phyloP scores from a whole-genome alignment of 148 eudicot species.

The Vaccinium corymbosum region DNA sequence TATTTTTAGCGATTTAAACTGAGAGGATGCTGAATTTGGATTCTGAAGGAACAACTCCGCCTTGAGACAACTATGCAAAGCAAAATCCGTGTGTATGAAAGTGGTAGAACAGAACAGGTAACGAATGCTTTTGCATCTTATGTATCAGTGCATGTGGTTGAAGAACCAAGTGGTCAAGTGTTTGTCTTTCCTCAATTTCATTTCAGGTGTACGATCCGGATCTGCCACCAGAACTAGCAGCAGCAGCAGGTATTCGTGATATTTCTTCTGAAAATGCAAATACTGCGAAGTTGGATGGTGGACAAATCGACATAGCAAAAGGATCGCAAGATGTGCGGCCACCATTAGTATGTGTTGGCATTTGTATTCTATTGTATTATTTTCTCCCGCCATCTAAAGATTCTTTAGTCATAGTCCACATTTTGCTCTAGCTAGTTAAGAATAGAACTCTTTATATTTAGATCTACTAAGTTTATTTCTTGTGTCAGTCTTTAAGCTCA shows the following conservation, averaged over 20 bases:
- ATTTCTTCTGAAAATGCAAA: conserved; percentile 53
- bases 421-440: not conserved
- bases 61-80: conserved; percentile 87
- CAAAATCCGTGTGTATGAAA: conserved; percentile 81
- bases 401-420: conserved; percentile 10
- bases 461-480: not conserved
- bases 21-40: conserved; percentile 14
- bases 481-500: conserved; percentile 7
- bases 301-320: conserved; percentile 48
- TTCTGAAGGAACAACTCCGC: conserved; percentile 77
- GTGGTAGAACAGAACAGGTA: conserved; percentile 97
- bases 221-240: conserved; percentile 94
- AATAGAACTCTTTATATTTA: not conserved
- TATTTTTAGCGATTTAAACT: conserved; percentile 7
- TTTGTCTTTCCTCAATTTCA: conserved; percentile 14
- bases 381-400: not conserved
- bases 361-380: not conserved
- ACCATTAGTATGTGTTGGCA: conserved; percentile 47
- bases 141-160: not conserved
- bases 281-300: conserved; percentile 44
- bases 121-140: conserved; percentile 15
- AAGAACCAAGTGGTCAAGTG: conserved; percentile 5
- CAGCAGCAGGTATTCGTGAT: conserved; percentile 72
- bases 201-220: conserved; percentile 94
- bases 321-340: conserved; percentile 45